These are phyloP conservation scores for Dendrobium catenatum DNA, from an alignment of 106 monocot genomes.

Conservation along the genomic window DNA sequence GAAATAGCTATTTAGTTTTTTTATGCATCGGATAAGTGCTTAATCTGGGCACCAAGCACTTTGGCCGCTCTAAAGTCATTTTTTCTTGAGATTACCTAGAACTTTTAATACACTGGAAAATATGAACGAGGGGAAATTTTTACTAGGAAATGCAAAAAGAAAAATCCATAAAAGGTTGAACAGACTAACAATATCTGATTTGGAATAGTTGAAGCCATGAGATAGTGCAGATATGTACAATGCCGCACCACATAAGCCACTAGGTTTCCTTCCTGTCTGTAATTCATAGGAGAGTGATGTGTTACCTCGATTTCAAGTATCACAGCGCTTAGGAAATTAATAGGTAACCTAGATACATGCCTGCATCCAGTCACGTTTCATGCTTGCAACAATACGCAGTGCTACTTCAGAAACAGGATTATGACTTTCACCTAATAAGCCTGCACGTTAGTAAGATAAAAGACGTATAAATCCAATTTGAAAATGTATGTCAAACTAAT, in stretches of 20 bases:
- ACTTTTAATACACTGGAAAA: not conserved
- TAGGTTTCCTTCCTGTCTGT: conserved; percentile 95
- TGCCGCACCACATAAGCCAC: conserved; percentile 96
- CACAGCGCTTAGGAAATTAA: not conserved
- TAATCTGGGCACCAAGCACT: not conserved
- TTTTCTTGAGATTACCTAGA: not conserved
- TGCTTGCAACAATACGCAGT: conserved; percentile 75
- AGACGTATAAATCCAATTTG: not conserved
- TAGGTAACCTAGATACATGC: conserved; percentile 19
- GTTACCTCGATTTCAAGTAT: not conserved
- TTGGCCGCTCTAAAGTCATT: not conserved
- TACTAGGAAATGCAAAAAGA: not conserved
- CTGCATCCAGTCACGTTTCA: conserved; percentile 99
- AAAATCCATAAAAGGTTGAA: not conserved
- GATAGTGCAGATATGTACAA: conserved; percentile 90
- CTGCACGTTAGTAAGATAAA: conserved; percentile 23
- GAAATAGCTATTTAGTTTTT: not conserved
- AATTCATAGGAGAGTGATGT: not conserved
- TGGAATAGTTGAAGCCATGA: conserved; percentile 70
- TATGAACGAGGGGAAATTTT: not conserved
- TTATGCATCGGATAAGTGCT: not conserved
- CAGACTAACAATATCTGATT: conserved; percentile 81
- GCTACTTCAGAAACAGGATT: conserved; percentile 61
- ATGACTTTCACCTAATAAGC: conserved; percentile 54
- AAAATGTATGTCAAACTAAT: not conserved